Conservation (phyloP, 805 yeast genomes). For the Candida vartiovaarae region DNA sequence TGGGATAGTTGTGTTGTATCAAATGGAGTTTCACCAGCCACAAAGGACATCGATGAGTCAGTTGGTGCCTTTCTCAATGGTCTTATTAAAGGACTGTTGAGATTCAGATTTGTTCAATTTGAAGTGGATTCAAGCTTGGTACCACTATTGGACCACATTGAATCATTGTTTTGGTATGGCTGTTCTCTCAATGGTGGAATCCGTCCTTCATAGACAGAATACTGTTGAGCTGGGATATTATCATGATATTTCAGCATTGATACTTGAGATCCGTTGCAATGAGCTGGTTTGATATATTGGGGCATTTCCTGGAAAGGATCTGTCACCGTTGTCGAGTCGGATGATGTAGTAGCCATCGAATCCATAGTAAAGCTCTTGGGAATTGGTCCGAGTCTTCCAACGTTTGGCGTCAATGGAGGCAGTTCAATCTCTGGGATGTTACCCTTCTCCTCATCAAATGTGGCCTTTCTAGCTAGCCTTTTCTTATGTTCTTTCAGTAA, state of each 20-base stretch:
- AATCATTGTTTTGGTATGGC: neutral
- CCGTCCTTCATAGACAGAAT: neutral
- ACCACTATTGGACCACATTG: neutral
- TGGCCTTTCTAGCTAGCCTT: slow-evolving; percentile 1
- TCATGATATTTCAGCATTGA: slow-evolving; percentile 3
- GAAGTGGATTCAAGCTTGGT: neutral
- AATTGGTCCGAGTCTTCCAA: neutral
- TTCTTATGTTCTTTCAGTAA: slow-evolving; percentile 6
- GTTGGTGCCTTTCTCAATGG: neutral
- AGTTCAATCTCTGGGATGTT: neutral
- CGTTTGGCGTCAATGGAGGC: slow-evolving; percentile 4
- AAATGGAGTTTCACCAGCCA: neutral
- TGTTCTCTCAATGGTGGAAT: too few species aligned
- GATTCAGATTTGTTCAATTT: neutral
- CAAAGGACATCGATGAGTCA: neutral
- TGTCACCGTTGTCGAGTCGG: neutral
- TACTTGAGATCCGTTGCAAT: slow-evolving; percentile 2
- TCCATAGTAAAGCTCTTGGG: slow-evolving; percentile 6
- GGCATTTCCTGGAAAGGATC: slow-evolving; percentile 2
- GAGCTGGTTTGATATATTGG: slow-evolving; percentile 1
- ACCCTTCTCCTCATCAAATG: slow-evolving; percentile 1
- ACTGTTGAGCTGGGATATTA: neutral
- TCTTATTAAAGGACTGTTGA: neutral
- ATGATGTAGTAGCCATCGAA: slow-evolving; percentile 5
- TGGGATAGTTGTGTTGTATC: slow-evolving; percentile 1